A percentile compares a stretch with the other conserved stretches of the same genome.
Evolutionary conservation across 371 early-diverging fungal species (phyloP).

Genomic region (Syncephalastrum racemosum): DNA sequence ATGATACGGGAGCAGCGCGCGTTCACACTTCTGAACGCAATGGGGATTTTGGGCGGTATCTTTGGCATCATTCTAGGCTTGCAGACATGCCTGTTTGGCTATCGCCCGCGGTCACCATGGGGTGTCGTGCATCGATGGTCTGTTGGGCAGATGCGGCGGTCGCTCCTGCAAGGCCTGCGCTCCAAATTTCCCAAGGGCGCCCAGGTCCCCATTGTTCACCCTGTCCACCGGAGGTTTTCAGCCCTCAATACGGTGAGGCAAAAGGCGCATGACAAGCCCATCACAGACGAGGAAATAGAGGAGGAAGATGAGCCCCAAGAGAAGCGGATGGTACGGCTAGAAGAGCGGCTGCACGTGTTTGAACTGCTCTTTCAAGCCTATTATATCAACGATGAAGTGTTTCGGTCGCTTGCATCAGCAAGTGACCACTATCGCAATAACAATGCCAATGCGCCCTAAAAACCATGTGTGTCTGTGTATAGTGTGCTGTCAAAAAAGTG

Average conservation of each 20-base stretch:
- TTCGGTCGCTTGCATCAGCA: slow-evolving; percentile 26
- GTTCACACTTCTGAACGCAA: slow-evolving; percentile 32
- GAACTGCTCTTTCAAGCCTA: slow-evolving; percentile 40
- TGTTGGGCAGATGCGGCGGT: slow-evolving; percentile 20
- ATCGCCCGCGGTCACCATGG: slow-evolving; percentile 35
- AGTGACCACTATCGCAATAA: too few species aligned
- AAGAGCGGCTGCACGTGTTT: slow-evolving; percentile 36
- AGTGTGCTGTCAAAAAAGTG: too few species aligned
- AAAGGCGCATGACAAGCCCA: slow-evolving; percentile 1
- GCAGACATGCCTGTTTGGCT: slow-evolving; percentile 31
- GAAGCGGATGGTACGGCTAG: slow-evolving; percentile 23
- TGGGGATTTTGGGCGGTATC: slow-evolving; percentile 40
- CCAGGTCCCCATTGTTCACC: slow-evolving; percentile 34
- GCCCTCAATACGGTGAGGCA: not conserved
- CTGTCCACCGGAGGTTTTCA: slow-evolving; percentile 28
- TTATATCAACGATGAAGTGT: slow-evolving; percentile 40
- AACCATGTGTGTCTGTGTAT: too few species aligned
- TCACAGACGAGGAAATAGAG: slow-evolving; percentile 10
- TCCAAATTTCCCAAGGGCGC: slow-evolving; percentile 22
- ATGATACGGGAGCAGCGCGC: slow-evolving; percentile 29
- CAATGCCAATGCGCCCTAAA: too few species aligned
- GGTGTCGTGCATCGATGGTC: slow-evolving; percentile 36
- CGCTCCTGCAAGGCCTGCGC: slow-evolving; percentile 22
- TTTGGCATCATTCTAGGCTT: slow-evolving; percentile 27
- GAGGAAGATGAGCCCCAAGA: slow-evolving; percentile 18